These are phyloP conservation scores for Fragilariopsis cylindrus DNA, from an alignment of 108 stramenopile genomes.

Conservation along the genomic window DNA sequence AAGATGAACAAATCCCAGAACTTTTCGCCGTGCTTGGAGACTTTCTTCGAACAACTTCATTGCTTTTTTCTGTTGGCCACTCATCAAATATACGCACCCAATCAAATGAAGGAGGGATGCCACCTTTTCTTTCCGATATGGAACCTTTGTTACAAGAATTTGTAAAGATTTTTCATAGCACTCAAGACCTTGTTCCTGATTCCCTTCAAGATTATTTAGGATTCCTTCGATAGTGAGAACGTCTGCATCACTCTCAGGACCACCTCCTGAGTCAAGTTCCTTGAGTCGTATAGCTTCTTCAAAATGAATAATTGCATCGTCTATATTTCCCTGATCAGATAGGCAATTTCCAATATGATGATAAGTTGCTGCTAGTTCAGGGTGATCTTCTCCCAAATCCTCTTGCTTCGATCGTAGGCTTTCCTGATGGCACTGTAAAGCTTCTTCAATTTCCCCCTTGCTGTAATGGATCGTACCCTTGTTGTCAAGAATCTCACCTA, in stretches of 20 bases:
- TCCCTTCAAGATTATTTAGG: constrained; percentile 51
- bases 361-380: constrained; percentile 51
- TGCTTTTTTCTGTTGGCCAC: constrained; percentile 59
- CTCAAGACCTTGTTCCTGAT: constrained; percentile 51
- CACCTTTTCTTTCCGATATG: constrained; percentile 60
- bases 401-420: constrained; percentile 60
- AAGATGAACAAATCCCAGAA: constrained; percentile 71
- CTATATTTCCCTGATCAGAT: constrained; percentile 54
- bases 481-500: constrained; percentile 73
- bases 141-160: constrained; percentile 54
- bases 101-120: constrained; percentile 64
- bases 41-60: constrained; percentile 69
- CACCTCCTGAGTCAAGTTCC: constrained; percentile 52
- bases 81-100: constrained; percentile 64
- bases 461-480: constrained; percentile 71
- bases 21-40: constrained; percentile 61
- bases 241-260: constrained; percentile 51
- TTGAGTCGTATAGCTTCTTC: constrained; percentile 61
- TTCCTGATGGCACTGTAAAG: constrained; percentile 64
- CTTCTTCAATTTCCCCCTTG: constrained; percentile 63
- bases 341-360: constrained; percentile 67
- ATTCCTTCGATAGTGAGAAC: constrained; percentile 57
- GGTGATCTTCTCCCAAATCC: constrained; percentile 62
- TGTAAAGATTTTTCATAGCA: constrained; percentile 65
- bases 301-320: constrained; percentile 62